Base-by-base conservation (phyloP, 2,329 filamentous ascomycete genomes). In the Pseudocercospora pini-densiflorae region DNA sequence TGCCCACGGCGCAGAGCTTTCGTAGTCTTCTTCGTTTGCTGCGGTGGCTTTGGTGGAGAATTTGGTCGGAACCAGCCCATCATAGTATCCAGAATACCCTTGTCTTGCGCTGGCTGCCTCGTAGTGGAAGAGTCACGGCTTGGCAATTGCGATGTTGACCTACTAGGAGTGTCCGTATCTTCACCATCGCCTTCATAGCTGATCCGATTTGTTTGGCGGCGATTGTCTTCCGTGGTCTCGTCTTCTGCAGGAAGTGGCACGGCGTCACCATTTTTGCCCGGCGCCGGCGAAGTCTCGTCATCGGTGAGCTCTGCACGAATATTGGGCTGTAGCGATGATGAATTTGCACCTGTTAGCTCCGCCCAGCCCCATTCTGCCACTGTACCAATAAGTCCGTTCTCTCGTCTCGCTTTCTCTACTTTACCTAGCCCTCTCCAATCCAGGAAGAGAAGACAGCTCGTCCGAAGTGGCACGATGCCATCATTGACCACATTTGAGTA, bases 401-500 rank as follows among this genome's bases (percentile, higher is more conserved):
- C 94, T 77, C 95, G 85, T 23, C 94, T 88, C 10, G 95, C 94
- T 79, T 99, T 99, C 71, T 98, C 93, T 1, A 99, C 95, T 45
- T 93, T 90, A 5, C 91, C 94, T 3, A 99, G 83, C 0, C 95
- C 95, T 79, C 94, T 91, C 95, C 95, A 99, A 77, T 99, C 95
- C 1, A 99, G 83, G 75, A 99, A 99, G 5, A 99, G 81, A n/a
- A 99, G 83, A 78, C 94, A 99, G 69, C 94, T 98, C 4, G 95
- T 99, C 23, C 95, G 89, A 36, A 99, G 82, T 2, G 95, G 95
- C 4, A 99, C 95, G 72, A 99, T 97, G 2, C 94, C 94, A 79
- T 98, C 94, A 75, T 98, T 98, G 72, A 98, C 94, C 12, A 98
- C 94, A 74, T 98, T 98, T 1, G 94, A 97, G 78, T 98, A 98